Conservation (phyloP, 1,139 yeast species). For the Yueomyces sp. region DNA sequence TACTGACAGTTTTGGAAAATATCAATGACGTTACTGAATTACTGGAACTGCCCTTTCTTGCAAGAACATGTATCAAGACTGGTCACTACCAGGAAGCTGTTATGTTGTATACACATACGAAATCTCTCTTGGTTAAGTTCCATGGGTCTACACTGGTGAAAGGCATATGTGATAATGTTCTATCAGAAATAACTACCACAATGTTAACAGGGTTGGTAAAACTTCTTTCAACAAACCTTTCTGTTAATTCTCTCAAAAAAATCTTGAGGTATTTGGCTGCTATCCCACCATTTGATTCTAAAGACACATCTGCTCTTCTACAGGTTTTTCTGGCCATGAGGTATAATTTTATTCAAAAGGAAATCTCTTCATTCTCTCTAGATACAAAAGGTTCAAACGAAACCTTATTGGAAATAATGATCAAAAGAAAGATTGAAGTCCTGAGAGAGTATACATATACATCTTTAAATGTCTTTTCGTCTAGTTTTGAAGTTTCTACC, state of each 20-base stretch:
- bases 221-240: constrained; percentile 60
- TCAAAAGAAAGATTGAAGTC: constrained; percentile 70
- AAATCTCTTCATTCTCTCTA: constrained; percentile 38
- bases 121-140: constrained; percentile 55
- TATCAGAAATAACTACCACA: constrained; percentile 39
- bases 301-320: constrained; percentile 22
- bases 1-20: constrained; percentile 41
- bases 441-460: constrained; percentile 47
- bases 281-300: constrained; percentile 36
- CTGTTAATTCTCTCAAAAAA: constrained; percentile 66
- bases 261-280: constrained; percentile 65
- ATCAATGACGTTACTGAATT: constrained; percentile 66
- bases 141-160: constrained; percentile 47
- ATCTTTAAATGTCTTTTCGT: constrained; percentile 15
- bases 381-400: constrained; percentile 29
- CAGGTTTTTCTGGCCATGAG: constrained; percentile 42
- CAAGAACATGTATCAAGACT: constrained; percentile 69
- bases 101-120: constrained; percentile 38
- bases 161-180: constrained; percentile 42
- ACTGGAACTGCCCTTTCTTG: constrained; percentile 70
- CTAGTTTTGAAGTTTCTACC: constrained; percentile 8
- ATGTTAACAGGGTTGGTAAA: constrained; percentile 60
- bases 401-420: constrained; percentile 43
- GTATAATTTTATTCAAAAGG: constrained; percentile 45
- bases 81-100: constrained; percentile 87